phyloP scores from a whole-genome alignment of 352 stramenopile genomes.

The Phytophthora rubi region DNA sequence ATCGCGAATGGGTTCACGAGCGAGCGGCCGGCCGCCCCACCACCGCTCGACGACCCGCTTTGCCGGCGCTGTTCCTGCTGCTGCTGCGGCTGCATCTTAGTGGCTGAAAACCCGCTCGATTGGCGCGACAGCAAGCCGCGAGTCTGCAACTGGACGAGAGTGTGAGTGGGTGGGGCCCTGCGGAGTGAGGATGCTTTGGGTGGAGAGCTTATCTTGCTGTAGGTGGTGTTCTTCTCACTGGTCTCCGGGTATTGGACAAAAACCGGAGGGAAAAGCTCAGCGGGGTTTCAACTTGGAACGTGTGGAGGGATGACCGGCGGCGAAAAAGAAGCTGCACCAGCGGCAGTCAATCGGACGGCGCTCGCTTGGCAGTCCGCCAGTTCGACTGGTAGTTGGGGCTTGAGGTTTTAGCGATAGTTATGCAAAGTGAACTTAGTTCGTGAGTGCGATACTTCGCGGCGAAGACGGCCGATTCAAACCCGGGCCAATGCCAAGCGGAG shows the following conservation, averaged over 20 bases:
- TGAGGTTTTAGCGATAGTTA: background rate
- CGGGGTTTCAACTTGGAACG: constrained; percentile 22
- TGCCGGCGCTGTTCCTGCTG: constrained; percentile 15
- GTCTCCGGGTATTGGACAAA: constrained; percentile 39
- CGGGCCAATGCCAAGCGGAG: constrained; percentile 1
- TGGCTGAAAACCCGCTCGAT: background rate
- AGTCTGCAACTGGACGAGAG: constrained; percentile 13
- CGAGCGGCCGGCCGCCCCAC: constrained; percentile 20
- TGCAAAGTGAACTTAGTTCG: background rate
- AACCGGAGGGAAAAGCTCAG: constrained; percentile 11
- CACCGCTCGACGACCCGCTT: background rate
- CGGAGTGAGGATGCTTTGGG: constrained; percentile 14
- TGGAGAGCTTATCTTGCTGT: constrained; percentile 28
- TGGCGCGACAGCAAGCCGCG: background rate
- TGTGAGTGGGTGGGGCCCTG: constrained; percentile 11
- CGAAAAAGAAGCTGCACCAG: constrained; percentile 33
- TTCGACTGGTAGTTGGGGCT: no score
- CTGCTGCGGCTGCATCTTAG: constrained; percentile 17
- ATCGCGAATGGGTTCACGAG: constrained; percentile 21
- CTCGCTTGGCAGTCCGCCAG: background rate
- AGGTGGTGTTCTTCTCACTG: constrained; percentile 22
- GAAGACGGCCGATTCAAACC: background rate
- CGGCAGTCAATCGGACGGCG: background rate
- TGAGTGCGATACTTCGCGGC: background rate
- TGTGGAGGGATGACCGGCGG: background rate